phyloP scores from a whole-genome alignment of 2,329 filamentous ascomycete genomes.

The Coccinonectria pachysandricola region DNA sequence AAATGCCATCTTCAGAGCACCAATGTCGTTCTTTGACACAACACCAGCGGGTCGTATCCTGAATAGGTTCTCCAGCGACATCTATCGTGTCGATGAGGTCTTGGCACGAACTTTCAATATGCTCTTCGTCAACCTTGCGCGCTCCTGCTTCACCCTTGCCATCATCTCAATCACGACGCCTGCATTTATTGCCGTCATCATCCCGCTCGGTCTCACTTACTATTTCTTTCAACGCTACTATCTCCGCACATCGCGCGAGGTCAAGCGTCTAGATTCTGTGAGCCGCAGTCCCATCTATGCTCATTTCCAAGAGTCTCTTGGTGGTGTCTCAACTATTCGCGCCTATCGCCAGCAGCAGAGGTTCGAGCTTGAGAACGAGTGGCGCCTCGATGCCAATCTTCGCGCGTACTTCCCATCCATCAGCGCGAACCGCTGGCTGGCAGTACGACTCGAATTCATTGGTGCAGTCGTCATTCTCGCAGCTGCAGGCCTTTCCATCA shows the following conservation, averaged over 20 bases:
- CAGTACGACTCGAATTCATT: conserved; percentile 88
- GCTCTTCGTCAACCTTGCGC: conserved; percentile 69
- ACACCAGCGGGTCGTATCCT: conserved; percentile 93
- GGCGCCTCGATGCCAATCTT: conserved; percentile 90
- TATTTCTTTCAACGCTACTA: conserved; percentile 96
- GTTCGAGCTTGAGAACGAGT: conserved; percentile 91
- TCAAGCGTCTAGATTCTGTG: conserved; percentile 92
- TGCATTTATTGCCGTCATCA: conserved; percentile 65
- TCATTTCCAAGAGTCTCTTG: conserved; percentile 95
- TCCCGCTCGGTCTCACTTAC: conserved; percentile 74
- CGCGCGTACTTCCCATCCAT: conserved; percentile 93
- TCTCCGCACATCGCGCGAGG: conserved; percentile 85
- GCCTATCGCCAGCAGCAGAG: conserved; percentile 83
- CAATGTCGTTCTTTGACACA: conserved; percentile 98
- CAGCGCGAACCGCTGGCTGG: conserved; percentile 88
- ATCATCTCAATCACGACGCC: conserved; percentile 79
- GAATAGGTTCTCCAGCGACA: conserved; percentile 85
- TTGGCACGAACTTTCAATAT: conserved; percentile 97
- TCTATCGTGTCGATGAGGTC: conserved; percentile 81
- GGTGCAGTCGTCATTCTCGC: conserved; percentile 88
- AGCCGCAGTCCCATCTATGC: conserved; percentile 94
- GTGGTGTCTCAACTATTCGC: conserved; percentile 88
- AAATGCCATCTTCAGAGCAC: conserved; percentile 90
- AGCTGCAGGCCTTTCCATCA: conserved; percentile 71
- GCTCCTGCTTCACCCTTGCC: conserved; percentile 71